Evolutionary conservation across 2,329 filamentous ascomycete genomes (phyloP).

Genomic region (Rachicladosporium sp.): DNA sequence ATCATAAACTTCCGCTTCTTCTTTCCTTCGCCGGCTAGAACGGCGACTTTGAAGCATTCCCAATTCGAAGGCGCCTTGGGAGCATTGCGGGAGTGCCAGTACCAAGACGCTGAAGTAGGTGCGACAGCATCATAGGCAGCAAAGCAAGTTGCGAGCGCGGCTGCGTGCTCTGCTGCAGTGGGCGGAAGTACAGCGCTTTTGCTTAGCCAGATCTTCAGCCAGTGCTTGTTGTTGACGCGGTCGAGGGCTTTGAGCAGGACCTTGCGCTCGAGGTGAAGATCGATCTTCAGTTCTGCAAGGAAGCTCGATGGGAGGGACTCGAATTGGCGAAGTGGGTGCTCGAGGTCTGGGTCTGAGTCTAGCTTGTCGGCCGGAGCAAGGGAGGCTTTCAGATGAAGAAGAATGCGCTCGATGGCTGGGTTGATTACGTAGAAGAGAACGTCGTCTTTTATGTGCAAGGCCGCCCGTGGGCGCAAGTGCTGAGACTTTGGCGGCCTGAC

Average conservation of each 20-base stretch:
- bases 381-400: conserved; percentile 6
- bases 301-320: neutral
- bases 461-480: conserved; percentile 7
- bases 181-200: neutral
- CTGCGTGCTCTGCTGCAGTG: neutral
- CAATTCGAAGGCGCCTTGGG: neutral
- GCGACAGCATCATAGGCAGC: neutral
- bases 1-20: conserved; percentile 2
- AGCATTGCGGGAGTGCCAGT: neutral
- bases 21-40: conserved; percentile 5
- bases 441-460: conserved; percentile 48
- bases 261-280: neutral
- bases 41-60: conserved; percentile 4
- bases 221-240: neutral
- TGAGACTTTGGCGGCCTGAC: neutral
- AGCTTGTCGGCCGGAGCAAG: neutral
- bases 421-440: conserved; percentile 27
- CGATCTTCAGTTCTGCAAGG: neutral
- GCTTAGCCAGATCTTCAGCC: neutral
- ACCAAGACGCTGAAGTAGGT: neutral
- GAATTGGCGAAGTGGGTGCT: neutral
- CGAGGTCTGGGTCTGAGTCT: neutral
- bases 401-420: conserved; percentile 11
- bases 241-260: neutral
- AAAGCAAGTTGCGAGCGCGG: conserved; percentile 1